Percentiles rank a stretch among this genome's conserved stretches.
phyloP scores from a whole-genome alignment of 768 basidiomycete genomes.

The Suillus subalutaceus region DNA sequence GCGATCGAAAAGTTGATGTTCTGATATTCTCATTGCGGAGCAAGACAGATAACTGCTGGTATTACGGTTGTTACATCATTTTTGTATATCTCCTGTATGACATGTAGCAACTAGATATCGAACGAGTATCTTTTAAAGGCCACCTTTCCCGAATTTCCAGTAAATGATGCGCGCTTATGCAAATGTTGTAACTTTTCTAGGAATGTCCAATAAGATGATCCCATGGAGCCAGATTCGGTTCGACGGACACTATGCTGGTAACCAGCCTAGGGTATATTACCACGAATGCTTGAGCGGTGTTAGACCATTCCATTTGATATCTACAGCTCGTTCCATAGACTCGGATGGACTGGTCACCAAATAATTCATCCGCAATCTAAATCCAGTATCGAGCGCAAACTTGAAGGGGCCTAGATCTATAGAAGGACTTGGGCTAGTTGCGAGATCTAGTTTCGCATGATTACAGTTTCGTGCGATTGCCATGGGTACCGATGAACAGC shows the following conservation, averaged over 20 bases:
- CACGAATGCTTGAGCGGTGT: too few relatives aligned
- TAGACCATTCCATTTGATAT: too few relatives aligned
- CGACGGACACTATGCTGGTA: neutral
- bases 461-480: neutral
- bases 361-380: neutral
- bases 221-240: neutral
- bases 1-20: slow-evolving; percentile 50
- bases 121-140: slow-evolving; percentile 75
- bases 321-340: too few relatives aligned
- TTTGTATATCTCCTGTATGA: slow-evolving; percentile 10
- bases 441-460: neutral
- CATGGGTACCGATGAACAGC: neutral
- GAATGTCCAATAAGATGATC: slow-evolving; percentile 51
- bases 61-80: slow-evolving; percentile 8
- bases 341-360: too few relatives aligned
- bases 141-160: slow-evolving; percentile 80
- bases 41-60: neutral
- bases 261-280: too few relatives aligned
- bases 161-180: slow-evolving; percentile 15
- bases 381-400: neutral
- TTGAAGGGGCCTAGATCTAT: neutral
- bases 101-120: slow-evolving; percentile 15
- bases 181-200: slow-evolving; percentile 63
- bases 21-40: slow-evolving; percentile 24
- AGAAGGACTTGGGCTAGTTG: neutral